Evolutionary conservation across 2,329 filamentous ascomycete genomes (phyloP), one percentile per base, ranked within the genome.

Genomic region (Leptosphaerulina australis): DNA sequence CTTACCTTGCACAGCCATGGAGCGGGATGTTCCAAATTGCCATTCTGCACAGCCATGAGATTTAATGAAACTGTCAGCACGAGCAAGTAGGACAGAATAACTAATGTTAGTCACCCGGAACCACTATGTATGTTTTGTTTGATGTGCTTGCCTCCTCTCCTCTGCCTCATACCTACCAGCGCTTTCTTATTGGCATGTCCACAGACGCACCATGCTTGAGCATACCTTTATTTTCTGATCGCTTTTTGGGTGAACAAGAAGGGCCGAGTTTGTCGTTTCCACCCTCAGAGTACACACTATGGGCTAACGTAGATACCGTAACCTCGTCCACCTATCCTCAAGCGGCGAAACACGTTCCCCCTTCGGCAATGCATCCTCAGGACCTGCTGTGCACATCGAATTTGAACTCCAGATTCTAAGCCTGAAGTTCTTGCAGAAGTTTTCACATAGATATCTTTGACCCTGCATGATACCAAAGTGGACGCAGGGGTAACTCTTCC

Each of bases 161-260:
- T 9, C n/a, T 7, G 3, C 30, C 20, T 17, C n/a, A 4, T 15
- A n/a, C n/a, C n/a, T n/a, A n/a, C 14, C 11, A 4, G 6, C 18
- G 2, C 24, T 17, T 9, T 18, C 17, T 15, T 7, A 17, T 37
- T 40, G 15, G 36, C 39, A 17, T 11, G 1, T 2, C 7, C 4
- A 14, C 15, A 52, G 44, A 39, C n/a, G 41, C 48, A 5, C 56
- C 54, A 3, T 59, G 56, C 36, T 45, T 55, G 7, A 52, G 55
- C 21, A 60, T n/a, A n/a, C n/a, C n/a, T n/a, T n/a, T n/a, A n/a
- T n/a, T n/a, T n/a, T n/a, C n/a, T n/a, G n/a, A n/a, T n/a, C n/a
- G n/a, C n/a, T n/a, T n/a, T n/a, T n/a, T n/a, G n/a, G n/a, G n/a
- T n/a, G n/a, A n/a, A n/a, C n/a, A n/a, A n/a, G n/a, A n/a, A n/a